These are phyloP conservation scores for Cryptococcus sp. DNA, from an alignment of 1,284 basidiomycete genomes.

Conservation along the genomic window DNA sequence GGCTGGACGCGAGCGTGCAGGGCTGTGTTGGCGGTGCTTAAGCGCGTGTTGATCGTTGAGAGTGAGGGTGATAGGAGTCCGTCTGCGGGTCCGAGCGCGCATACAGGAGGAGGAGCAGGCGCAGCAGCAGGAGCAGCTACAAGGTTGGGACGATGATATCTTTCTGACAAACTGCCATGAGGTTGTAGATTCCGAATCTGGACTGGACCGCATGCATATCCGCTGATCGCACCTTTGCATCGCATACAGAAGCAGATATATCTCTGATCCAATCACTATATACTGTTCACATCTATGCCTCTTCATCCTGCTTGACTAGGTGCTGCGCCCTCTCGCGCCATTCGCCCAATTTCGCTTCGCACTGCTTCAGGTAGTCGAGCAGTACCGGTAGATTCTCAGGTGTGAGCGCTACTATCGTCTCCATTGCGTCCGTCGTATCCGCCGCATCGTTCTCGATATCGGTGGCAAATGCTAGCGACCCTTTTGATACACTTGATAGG, in stretches of 20 bases:
- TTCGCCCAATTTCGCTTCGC: slow-evolving; percentile 41
- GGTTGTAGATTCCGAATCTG: too few relatives aligned
- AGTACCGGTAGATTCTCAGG: slow-evolving; percentile 47
- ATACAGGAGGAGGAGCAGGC: background rate
- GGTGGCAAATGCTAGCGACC: background rate
- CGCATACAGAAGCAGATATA: background rate
- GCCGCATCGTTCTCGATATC: background rate
- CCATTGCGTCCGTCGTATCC: slow-evolving; percentile 4
- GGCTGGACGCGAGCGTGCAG: slow-evolving; percentile 91
- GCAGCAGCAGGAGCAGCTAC: background rate
- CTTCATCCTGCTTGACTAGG: background rate
- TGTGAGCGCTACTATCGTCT: slow-evolving; percentile 39
- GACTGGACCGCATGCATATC: too few relatives aligned
- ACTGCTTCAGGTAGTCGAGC: slow-evolving; percentile 44
- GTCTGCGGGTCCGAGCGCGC: background rate
- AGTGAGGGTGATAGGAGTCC: slow-evolving; percentile 42
- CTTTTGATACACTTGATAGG: too few relatives aligned
- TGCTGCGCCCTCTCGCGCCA: slow-evolving; percentile 33
- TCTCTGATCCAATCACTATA: background rate
- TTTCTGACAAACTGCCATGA: too few relatives aligned
- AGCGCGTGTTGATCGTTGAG: slow-evolving; percentile 58
- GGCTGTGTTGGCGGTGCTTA: slow-evolving; percentile 84
- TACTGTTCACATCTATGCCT: too few relatives aligned
- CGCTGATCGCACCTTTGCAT: too few relatives aligned
- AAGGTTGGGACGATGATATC: too few relatives aligned